Percentiles rank a stretch among this genome's conserved stretches.
These are phyloP conservation scores for Globisporangium viniferum DNA, from an alignment of 352 stramenopile species.

Conservation along the genomic window DNA sequence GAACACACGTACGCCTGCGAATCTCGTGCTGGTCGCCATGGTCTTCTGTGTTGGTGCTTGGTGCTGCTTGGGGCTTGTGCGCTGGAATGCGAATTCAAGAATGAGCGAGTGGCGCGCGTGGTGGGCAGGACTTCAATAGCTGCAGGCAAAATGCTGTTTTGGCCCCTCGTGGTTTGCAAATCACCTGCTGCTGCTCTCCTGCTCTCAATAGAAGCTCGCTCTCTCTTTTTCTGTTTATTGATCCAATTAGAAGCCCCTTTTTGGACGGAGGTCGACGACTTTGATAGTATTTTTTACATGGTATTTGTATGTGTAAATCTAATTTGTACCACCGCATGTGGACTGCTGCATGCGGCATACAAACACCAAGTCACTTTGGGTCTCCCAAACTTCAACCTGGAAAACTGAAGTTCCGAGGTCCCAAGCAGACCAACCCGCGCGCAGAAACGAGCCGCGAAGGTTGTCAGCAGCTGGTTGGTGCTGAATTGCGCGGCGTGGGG, in stretches of 20 bases:
- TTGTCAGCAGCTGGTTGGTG: background rate
- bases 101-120: background rate
- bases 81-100: constrained; percentile 6
- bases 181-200: constrained; percentile 2
- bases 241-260: background rate
- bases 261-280: background rate
- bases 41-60: constrained; percentile 10
- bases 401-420: background rate
- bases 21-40: constrained; percentile 24
- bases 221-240: background rate
- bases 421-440: background rate
- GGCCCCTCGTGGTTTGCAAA: background rate
- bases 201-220: constrained; percentile 2
- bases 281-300: background rate
- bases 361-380: background rate
- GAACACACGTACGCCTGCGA: constrained; percentile 28
- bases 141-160: background rate
- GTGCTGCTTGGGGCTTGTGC: constrained; percentile 14
- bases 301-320: background rate
- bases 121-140: background rate
- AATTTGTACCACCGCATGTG: background rate
- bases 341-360: background rate
- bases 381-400: background rate
- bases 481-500: background rate
- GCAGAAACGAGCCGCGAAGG: background rate